Base-by-base conservation (phyloP, 495 filamentous ascomycete genomes). In the Aspergillus saccharolyticus region DNA sequence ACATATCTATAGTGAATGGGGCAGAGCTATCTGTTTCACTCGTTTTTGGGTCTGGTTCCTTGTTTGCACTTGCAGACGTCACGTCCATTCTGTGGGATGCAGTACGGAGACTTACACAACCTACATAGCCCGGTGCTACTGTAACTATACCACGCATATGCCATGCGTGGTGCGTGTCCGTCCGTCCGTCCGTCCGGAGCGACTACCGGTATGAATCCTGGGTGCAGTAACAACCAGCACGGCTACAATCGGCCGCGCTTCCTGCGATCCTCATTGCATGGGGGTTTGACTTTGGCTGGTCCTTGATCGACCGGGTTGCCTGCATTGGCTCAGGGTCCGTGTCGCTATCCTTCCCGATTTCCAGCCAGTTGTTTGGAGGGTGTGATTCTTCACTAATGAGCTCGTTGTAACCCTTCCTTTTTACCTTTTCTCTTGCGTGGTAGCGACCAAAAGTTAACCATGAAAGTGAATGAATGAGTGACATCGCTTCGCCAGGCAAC, bases 261-360 rank as follows among this genome's bases (percentile, higher is more conserved):
- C 46, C 42, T 25, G 42, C 21, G 25, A 18, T 30, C 30, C 30
- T n/a, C n/a, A 2, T 14, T 48, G 52, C 46, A 52, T 55, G 57
- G 25, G 46, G 28, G 8, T 16, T 28, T 30, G 18, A n/a, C 42
- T 28, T 28, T 28, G 25, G 4, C 43, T 20, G 16, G 30, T 39
- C 17, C 44, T 47, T 48, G 54, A 49, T 42, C 44, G 54, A 49
- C 46, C 44, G 44, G 45, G 54, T 55, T 49, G 19, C 57, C 57
- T 59, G 57, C 57, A 55, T 55, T 52, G 52, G 53, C 24, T 42
- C 57, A 52, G 53, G 57, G 57, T 52, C 57, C 57, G 57, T 55
- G 57, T 24, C 22, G 47, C 47, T 28, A 12, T 48, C 21, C 21
- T 47, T n/a, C n/a, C n/a, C n/a, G n/a, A n/a, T n/a, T n/a, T n/a